phyloP scores from a whole-genome alignment of 2,329 filamentous ascomycete species.

The Zarea fungicola region DNA sequence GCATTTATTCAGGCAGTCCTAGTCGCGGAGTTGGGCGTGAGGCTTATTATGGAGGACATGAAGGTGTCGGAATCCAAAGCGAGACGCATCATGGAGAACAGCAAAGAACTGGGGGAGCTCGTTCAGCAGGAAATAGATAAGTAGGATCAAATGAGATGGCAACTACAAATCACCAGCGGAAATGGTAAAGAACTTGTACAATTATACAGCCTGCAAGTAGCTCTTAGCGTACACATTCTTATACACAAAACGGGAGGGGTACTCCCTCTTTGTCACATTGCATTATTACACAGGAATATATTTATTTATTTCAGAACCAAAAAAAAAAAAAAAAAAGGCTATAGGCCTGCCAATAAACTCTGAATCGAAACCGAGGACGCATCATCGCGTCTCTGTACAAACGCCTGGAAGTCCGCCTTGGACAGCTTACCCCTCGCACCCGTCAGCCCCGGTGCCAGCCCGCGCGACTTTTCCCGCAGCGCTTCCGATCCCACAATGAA shows the following conservation, averaged over 20 bases:
- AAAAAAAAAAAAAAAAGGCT: constrained; percentile 5
- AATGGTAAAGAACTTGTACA: no score
- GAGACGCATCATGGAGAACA: constrained; percentile 57
- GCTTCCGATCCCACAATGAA: constrained; percentile 90
- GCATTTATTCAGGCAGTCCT: constrained; percentile 69
- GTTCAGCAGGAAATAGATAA: constrained; percentile 33
- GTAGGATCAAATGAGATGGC: not conserved
- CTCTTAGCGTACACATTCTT: no score
- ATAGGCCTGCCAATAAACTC: constrained; percentile 66
- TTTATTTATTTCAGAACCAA: constrained; percentile 19
- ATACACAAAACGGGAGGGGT: no score
- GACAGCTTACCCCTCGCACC: constrained; percentile 49
- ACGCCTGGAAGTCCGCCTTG: constrained; percentile 72
- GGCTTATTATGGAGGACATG: constrained; percentile 54
- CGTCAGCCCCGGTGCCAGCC: constrained; percentile 40
- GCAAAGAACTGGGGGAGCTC: constrained; percentile 61
- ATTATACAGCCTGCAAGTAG: no score
- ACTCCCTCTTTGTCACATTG: no score
- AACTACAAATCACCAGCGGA: no score
- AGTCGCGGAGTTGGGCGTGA: constrained; percentile 63
- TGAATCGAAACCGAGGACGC: constrained; percentile 75
- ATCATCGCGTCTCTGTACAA: constrained; percentile 82
- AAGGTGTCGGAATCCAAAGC: constrained; percentile 37
- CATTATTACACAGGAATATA: no score
- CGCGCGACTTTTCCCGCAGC: constrained; percentile 63